These are phyloP conservation scores for Coniochaeta sp. DNA, from an alignment of 2,329 filamentous ascomycete species.

Conservation along the genomic window DNA sequence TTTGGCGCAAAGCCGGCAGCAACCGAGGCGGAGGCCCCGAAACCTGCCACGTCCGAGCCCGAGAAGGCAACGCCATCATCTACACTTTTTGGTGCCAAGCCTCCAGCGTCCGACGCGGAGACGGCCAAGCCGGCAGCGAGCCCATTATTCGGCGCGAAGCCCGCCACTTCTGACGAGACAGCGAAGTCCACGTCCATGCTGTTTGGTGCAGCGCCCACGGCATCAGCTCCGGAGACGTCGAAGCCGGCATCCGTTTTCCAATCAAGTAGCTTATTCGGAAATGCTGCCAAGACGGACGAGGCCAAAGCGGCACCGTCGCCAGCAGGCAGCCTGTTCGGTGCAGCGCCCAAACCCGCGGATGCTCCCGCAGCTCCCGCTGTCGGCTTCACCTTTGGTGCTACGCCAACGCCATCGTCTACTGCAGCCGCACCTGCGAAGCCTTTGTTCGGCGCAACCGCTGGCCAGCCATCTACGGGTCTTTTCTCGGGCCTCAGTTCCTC, in stretches of 20 bases:
- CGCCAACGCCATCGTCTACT: slow-evolving; percentile 1
- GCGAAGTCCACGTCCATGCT: slow-evolving; percentile 6
- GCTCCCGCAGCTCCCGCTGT: slow-evolving; percentile 4
- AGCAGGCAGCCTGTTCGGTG: slow-evolving; percentile 10
- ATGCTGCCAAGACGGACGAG: slow-evolving; percentile 13
- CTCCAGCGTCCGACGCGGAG: slow-evolving; percentile 3
- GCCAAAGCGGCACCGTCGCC: slow-evolving; percentile 13
- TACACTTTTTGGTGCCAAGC: slow-evolving; percentile 13
- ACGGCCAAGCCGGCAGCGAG: slow-evolving; percentile 2
- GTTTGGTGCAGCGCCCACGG: neutral
- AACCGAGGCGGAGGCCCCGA: slow-evolving; percentile 5
- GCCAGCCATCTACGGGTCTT: slow-evolving; percentile 18
- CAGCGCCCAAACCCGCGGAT: slow-evolving; percentile 10
- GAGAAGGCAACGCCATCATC: slow-evolving; percentile 8
- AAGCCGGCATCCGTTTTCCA: slow-evolving; percentile 17
- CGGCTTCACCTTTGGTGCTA: neutral
- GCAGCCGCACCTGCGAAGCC: slow-evolving; percentile 11
- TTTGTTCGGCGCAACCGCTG: slow-evolving; percentile 19
- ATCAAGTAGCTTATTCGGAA: slow-evolving; percentile 30
- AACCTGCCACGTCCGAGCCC: slow-evolving; percentile 5
- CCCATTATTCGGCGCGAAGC: slow-evolving; percentile 7
- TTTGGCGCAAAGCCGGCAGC: slow-evolving; percentile 6
- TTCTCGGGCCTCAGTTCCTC: slow-evolving; percentile 22
- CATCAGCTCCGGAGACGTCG: slow-evolving; percentile 1
- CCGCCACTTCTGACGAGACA: slow-evolving; percentile 4